These are phyloP conservation scores for Penicillium subrubescens DNA, from an alignment of 495 filamentous ascomycete species.

Conservation along the genomic window DNA sequence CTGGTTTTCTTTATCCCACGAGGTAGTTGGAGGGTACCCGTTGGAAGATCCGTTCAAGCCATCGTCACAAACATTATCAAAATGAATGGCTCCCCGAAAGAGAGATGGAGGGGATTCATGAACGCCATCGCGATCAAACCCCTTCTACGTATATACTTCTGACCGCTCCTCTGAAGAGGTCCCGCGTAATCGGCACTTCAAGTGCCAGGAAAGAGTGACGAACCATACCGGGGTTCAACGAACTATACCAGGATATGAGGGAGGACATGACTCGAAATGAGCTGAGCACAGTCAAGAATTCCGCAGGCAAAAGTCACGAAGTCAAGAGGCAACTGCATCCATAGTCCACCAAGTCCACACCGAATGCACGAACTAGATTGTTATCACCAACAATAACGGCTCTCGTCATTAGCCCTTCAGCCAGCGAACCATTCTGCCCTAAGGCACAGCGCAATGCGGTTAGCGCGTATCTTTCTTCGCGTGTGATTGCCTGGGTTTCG, in stretches of 20 bases:
- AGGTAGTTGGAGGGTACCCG: background rate
- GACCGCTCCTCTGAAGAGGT: conserved; percentile 7
- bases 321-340: background rate
- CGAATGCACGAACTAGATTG: background rate
- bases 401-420: conserved; percentile 6
- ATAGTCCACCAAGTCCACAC: background rate
- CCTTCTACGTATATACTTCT: conserved; percentile 1
- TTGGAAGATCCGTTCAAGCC: background rate
- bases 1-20: background rate
- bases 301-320: background rate
- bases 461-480: conserved; percentile 12
- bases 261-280: background rate
- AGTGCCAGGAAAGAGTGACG: background rate
- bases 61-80: background rate
- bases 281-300: background rate
- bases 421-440: background rate
- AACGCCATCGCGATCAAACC: conserved; percentile 8
- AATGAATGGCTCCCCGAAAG: background rate
- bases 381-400: conserved; percentile 2
- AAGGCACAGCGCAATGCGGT: background rate
- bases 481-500: conserved; percentile 14
- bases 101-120: background rate
- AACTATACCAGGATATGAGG: background rate
- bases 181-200: background rate
- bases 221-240: conserved; percentile 3